Evolutionary conservation across 23 red algal genomes (phyloP), one percentile per base, ranked within the genome.

Genomic region (Chondrus crispus): DNA sequence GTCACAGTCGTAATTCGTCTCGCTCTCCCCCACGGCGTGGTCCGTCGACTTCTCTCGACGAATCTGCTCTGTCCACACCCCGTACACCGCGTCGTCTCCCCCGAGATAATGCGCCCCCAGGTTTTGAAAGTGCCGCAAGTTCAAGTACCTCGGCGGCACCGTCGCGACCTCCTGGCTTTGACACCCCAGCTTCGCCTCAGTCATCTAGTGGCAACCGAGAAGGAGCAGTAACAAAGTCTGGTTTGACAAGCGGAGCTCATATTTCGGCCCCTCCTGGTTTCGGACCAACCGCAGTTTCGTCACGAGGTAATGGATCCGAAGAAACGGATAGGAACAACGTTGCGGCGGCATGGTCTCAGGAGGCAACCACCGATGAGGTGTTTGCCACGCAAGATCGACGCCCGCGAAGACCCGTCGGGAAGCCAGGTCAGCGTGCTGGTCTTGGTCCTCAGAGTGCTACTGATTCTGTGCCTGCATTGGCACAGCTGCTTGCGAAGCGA

Each of bases 111-210:
- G 71, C 71, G 38, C 87, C 87, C 18, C 87, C 87, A 46, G 87
- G 87, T 28, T 90, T 90, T 68, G 87, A 90, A 45, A 68, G 80
- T 30, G 14, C 71, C 30, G 44, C 87, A 24, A 40, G 33, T 1
- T 77, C 71, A 38, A 42, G 38, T 14, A 20, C 43, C 22, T 38
- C 44, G 26, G 11, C 71, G 13, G 28, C 38, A 24, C 87, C 87
- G 42, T 58, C 51, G 50, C 62, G 54, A 57, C 87, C 87, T 13
- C 87, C 87, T 41, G 87, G 87, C 24, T 90, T 90, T 69, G 87
- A 90, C 62, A 49, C 40, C 16, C 84, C 84, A 29, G 60, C n/a
- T 8, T 54, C 84, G 48, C 42, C n/a, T n/a, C n/a, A n/a, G n/a
- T n/a, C n/a, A n/a, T n/a, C n/a, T n/a, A n/a, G n/a, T n/a, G n/a